These are phyloP conservation scores for Colletotrichum noveboracense DNA, from an alignment of 2,329 filamentous ascomycete genomes.

Conservation along the genomic window DNA sequence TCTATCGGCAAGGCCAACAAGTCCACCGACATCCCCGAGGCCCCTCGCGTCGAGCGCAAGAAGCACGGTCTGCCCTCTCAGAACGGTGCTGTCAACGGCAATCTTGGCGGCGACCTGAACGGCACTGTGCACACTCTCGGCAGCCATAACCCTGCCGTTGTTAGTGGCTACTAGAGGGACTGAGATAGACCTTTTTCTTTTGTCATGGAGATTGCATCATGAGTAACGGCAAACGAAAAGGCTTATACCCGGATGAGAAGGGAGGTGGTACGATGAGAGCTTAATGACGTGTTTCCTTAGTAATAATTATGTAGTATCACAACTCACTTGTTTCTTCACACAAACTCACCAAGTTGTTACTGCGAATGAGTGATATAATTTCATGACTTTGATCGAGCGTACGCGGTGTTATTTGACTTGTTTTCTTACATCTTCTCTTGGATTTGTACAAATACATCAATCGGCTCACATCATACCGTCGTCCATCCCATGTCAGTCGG, in stretches of 20 bases:
- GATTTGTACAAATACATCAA: no score
- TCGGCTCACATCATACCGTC: not conserved
- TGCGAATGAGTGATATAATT: not conserved
- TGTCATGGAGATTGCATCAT: not conserved
- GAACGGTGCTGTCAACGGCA: not conserved
- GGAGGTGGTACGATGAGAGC: not conserved
- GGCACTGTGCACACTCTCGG: not conserved
- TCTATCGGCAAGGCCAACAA: constrained; percentile 79
- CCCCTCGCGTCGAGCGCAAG: constrained; percentile 57
- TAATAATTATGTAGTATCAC: constrained; percentile 4
- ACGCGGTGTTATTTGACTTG: no score
- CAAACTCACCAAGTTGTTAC: no score
- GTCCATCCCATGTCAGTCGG: constrained; percentile 15
- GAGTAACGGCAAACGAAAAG: constrained; percentile 15
- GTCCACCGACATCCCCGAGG: constrained; percentile 73
- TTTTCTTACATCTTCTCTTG: no score
- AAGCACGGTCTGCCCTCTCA: constrained; percentile 29
- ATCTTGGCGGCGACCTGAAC: not conserved
- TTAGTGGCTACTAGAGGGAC: not conserved
- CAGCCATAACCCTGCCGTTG: not conserved
- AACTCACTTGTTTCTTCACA: not conserved
- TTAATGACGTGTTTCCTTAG: not conserved
- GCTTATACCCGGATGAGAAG: constrained; percentile 13
- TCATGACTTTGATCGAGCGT: no score
- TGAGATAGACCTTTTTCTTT: not conserved